phyloP scores from a whole-genome alignment of 2,329 filamentous ascomycete genomes.

The Monosporascus sp. region DNA sequence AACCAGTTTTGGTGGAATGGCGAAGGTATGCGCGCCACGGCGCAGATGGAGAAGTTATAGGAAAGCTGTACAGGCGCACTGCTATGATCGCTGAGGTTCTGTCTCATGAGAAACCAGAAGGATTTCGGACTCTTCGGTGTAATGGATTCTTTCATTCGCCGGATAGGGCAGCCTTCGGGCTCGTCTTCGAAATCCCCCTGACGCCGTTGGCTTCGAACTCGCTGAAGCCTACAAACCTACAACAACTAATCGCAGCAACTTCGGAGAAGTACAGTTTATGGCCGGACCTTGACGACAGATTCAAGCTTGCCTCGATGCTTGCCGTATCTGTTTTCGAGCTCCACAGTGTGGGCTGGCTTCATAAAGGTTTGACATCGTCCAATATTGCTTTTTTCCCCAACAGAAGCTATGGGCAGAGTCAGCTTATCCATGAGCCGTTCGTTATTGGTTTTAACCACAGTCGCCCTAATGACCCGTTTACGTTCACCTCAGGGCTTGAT shows the following conservation, averaged over 20 bases:
- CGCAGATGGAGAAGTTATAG: not conserved
- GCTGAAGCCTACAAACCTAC: not conserved
- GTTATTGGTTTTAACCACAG: constrained; percentile 5
- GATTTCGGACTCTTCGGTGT: constrained; percentile 1
- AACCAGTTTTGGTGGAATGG: constrained; percentile 3
- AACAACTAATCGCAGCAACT: not conserved
- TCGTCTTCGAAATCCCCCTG: constrained; percentile 1
- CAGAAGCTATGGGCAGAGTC: not conserved
- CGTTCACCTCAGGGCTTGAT: not conserved
- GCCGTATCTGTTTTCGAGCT: constrained; percentile 1
- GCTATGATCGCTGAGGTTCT: constrained; percentile 1
- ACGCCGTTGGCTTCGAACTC: not conserved
- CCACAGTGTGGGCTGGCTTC: constrained; percentile 4
- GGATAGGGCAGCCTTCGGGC: constrained; percentile 1
- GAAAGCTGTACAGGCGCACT: not conserved
- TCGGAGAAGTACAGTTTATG: not conserved
- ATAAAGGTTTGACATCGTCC: not conserved
- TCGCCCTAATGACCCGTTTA: not conserved
- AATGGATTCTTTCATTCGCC: constrained; percentile 3
- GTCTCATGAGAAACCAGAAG: not conserved
- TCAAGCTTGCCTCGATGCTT: not conserved
- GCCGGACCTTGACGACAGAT: constrained; percentile 4
- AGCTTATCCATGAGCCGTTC: constrained; percentile 1
- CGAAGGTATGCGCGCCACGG: constrained; percentile 1
- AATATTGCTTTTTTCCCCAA: constrained; percentile 4